phyloP scores from a whole-genome alignment of 2,329 filamentous ascomycete species.

The Calonectria henricotiae region DNA sequence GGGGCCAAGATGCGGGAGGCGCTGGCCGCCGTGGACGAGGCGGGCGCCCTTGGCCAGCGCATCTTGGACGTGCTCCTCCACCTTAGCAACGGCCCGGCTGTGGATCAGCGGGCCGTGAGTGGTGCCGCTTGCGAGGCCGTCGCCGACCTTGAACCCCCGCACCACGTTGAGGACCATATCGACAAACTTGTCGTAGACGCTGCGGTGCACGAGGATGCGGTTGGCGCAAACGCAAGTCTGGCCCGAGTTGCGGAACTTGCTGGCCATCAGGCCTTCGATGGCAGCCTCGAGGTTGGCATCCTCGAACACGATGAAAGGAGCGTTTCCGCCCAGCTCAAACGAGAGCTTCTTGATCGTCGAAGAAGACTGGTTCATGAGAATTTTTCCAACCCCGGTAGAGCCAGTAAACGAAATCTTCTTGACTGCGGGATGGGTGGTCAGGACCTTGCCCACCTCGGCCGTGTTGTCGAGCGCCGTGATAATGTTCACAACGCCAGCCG shows the following conservation, averaged over 20 bases:
- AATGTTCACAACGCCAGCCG: constrained; percentile 89
- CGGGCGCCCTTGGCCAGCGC: constrained; percentile 75
- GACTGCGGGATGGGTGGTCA: constrained; percentile 61
- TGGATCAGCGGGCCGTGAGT: constrained; percentile 78
- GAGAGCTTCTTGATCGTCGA: constrained; percentile 82
- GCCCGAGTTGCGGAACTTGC: constrained; percentile 81
- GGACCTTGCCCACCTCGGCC: constrained; percentile 78
- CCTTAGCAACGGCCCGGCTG: constrained; percentile 75
- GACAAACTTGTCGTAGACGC: constrained; percentile 73
- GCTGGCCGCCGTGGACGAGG: constrained; percentile 73
- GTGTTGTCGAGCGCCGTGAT: constrained; percentile 86
- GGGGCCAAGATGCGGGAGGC: constrained; percentile 71
- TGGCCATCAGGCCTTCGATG: constrained; percentile 76
- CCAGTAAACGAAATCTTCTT: constrained; percentile 85
- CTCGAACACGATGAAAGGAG: constrained; percentile 84
- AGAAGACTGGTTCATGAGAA: constrained; percentile 80
- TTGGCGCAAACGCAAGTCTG: constrained; percentile 81
- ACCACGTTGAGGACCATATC: constrained; percentile 68
- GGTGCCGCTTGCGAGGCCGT: constrained; percentile 69
- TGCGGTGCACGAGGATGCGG: constrained; percentile 73
- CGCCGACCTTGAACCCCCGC: constrained; percentile 72
- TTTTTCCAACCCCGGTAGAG: constrained; percentile 63
- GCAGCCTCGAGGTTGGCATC: constrained; percentile 81
- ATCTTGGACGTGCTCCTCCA: constrained; percentile 75
- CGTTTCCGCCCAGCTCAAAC: constrained; percentile 83